Evolutionary conservation across 768 basidiomycete genomes (phyloP).

Genomic region (Neoboletus subvelutipes): DNA sequence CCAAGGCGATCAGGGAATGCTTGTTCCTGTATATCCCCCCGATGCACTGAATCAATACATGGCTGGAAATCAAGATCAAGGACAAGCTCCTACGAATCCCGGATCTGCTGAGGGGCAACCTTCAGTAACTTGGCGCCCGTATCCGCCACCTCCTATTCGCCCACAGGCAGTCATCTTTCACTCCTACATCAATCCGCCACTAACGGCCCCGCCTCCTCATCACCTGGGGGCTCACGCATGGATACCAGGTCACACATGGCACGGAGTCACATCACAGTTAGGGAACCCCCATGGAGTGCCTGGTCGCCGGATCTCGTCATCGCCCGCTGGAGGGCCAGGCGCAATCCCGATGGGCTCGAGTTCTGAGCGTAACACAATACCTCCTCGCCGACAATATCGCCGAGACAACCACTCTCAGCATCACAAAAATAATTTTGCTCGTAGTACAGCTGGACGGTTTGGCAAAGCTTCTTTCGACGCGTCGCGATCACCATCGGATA

Average conservation of each 20-base stretch:
- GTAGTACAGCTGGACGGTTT: conserved; percentile 22
- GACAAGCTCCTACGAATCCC: conserved; percentile 13
- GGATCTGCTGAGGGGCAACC: conserved; percentile 31
- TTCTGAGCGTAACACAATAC: conserved; percentile 24
- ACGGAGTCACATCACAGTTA: conserved; percentile 18
- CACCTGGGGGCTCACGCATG: conserved; percentile 23
- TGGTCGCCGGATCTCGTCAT: conserved; percentile 16
- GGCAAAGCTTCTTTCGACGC: conserved; percentile 17
- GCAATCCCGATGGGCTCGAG: conserved; percentile 12
- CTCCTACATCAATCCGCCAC: conserved; percentile 27
- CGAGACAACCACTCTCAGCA: conserved; percentile 31
- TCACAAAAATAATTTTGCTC: conserved; percentile 26
- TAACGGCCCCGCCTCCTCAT: conserved; percentile 18
- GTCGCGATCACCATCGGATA: conserved; percentile 20
- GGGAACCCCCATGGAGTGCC: conserved; percentile 15
- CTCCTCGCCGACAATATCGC: conserved; percentile 33
- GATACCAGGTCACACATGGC: conserved; percentile 28
- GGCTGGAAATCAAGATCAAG: conserved; percentile 41
- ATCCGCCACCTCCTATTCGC: conserved; percentile 33
- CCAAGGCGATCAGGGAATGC: conserved; percentile 69
- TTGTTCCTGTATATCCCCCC: conserved; percentile 68
- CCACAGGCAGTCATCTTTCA: conserved; percentile 33
- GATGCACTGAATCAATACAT: conserved; percentile 73
- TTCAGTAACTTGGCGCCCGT: conserved; percentile 35
- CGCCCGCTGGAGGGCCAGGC: conserved; percentile 16